Conservation (phyloP, 1,284 basidiomycete species). For the Moniliophthora roreri region DNA sequence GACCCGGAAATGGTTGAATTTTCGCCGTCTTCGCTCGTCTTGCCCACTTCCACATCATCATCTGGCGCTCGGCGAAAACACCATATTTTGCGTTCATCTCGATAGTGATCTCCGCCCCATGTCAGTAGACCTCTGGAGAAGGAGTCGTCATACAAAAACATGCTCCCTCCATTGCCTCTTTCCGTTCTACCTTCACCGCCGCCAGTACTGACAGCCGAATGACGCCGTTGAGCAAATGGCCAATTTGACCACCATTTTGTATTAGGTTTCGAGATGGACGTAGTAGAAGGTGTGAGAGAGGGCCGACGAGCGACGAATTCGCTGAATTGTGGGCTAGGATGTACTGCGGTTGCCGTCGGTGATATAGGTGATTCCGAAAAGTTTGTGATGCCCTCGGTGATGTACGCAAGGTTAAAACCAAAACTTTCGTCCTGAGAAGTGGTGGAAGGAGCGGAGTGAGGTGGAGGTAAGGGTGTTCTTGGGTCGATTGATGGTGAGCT, state of each 20-base stretch:
- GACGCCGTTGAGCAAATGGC: background rate
- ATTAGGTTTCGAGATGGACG: background rate
- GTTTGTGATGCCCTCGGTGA: slow-evolving; percentile 9
- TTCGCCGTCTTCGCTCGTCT: background rate
- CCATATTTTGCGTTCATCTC: slow-evolving; percentile 36
- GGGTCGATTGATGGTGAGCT: slow-evolving; percentile 1
- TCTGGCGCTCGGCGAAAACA: background rate
- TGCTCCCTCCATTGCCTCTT: slow-evolving; percentile 23
- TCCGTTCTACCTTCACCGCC: slow-evolving; percentile 7
- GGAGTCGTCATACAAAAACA: slow-evolving; percentile 49
- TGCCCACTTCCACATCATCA: background rate
- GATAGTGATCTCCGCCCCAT: slow-evolving; percentile 48
- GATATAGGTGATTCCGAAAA: slow-evolving; percentile 1
- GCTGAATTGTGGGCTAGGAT: slow-evolving; percentile 3
- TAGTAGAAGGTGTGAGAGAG: background rate
- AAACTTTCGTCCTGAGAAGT: background rate
- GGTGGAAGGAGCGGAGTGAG: background rate
- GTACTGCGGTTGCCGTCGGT: slow-evolving; percentile 1
- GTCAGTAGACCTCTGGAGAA: slow-evolving; percentile 53
- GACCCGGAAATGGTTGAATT: background rate
- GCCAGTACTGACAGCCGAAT: slow-evolving; percentile 16
- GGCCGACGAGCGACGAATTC: background rate
- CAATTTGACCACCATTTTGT: background rate
- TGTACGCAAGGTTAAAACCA: slow-evolving; percentile 13
- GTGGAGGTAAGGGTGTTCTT: background rate